Conservation (phyloP, 495 filamentous ascomycete genomes). For the Daldinia concentrica region DNA sequence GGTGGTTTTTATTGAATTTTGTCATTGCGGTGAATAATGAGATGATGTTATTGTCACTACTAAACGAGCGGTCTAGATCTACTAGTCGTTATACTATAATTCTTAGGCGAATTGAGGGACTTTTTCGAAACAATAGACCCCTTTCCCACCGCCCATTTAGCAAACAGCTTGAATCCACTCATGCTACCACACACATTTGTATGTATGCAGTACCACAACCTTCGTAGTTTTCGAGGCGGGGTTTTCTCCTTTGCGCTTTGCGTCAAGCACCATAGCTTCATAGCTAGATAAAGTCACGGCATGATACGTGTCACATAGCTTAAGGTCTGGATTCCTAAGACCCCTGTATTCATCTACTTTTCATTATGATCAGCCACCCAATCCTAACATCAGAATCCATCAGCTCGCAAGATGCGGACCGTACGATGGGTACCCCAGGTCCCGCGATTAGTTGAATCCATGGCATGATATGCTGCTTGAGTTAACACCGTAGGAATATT, state of each 20-base stretch:
- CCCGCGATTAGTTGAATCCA: not conserved
- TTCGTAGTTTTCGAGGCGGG: not conserved
- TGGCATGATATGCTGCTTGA: not conserved
- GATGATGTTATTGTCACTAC: not conserved
- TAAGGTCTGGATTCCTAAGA: constrained; percentile 1
- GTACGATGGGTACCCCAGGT: not conserved
- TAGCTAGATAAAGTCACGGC: not conserved
- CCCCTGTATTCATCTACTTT: not conserved
- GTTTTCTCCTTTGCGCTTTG: not conserved
- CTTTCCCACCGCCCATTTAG: not conserved
- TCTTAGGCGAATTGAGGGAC: not conserved
- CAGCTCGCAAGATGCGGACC: not conserved
- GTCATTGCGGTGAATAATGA: not conserved
- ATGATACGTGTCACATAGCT: not conserved
- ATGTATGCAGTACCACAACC: not conserved
- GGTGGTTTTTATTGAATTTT: not conserved
- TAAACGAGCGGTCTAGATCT: not conserved
- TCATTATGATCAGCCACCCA: not conserved
- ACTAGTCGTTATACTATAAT: constrained; percentile 3
- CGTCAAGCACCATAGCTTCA: not conserved
- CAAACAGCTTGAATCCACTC: not conserved
- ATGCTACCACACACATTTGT: not conserved
- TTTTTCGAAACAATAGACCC: not conserved
- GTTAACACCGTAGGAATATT: not conserved
- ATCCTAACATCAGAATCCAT: not conserved